phyloP scores from a whole-genome alignment of 352 stramenopile species.

The Phytophthora pini region DNA sequence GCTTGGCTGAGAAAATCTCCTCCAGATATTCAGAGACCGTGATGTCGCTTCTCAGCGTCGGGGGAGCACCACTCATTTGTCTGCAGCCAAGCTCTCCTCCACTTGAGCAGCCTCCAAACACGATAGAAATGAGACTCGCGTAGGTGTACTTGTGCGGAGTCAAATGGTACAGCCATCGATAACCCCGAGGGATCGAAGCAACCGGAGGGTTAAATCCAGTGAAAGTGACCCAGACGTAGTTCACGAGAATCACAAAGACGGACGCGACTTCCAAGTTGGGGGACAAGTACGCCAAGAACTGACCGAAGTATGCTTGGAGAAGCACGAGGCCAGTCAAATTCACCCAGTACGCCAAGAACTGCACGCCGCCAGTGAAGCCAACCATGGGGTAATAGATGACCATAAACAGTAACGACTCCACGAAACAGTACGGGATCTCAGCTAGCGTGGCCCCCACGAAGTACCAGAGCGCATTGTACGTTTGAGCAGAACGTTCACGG shows the following conservation, averaged over 20 bases:
- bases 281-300: constrained; percentile 34
- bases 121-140: constrained; percentile 13
- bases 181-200: constrained; percentile 3
- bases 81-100: constrained; percentile 11
- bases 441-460: constrained; percentile 21
- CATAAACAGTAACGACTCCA: constrained; percentile 23
- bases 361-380: constrained; percentile 39
- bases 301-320: constrained; percentile 31
- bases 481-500: constrained; percentile 26
- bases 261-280: constrained; percentile 16
- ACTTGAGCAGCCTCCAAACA: constrained; percentile 17
- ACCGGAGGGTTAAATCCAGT: constrained; percentile 21
- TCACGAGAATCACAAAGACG: constrained; percentile 18
- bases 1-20: constrained; percentile 9
- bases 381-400: constrained; percentile 26
- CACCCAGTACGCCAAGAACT: constrained; percentile 68
- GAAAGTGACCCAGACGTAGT: constrained; percentile 14
- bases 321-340: constrained; percentile 19
- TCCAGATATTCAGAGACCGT: constrained; percentile 49
- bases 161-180: constrained; percentile 21
- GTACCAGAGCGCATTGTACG: constrained; percentile 32
- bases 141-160: constrained; percentile 20
- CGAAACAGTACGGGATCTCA: constrained; percentile 30
- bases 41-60: constrained; percentile 5
- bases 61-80: constrained; percentile 13